phyloP scores from a whole-genome alignment of 805 yeast genomes.

The Kodamaea jinghongensis region DNA sequence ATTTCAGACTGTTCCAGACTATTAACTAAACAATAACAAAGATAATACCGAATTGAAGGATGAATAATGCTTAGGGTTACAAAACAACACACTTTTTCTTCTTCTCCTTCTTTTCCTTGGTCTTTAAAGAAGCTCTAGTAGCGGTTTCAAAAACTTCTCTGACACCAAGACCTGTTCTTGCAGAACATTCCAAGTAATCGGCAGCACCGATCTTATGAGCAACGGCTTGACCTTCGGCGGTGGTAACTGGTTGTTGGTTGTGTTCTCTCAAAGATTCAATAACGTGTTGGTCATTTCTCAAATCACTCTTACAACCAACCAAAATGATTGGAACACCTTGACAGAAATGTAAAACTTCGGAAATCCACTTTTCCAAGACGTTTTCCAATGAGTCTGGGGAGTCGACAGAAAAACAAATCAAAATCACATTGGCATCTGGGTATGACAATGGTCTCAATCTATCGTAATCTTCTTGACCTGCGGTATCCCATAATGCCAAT shows the following conservation, averaged over 20 bases:
- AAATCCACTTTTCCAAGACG: conserved; percentile 41
- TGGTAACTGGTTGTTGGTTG: conserved; percentile 23
- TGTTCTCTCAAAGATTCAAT: conserved; percentile 25
- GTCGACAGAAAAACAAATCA: conserved; percentile 38
- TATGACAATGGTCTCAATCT: conserved; percentile 42
- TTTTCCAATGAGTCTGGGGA: conserved; percentile 32
- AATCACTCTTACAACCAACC: conserved; percentile 38
- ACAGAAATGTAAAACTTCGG: conserved; percentile 39
- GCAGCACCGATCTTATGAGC: conserved; percentile 29
- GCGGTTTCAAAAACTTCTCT: conserved; percentile 30
- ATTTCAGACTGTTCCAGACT: no score
- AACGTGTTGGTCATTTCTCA: conserved; percentile 27
- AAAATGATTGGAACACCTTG: conserved; percentile 33
- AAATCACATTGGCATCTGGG: conserved; percentile 36
- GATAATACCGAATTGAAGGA: no score
- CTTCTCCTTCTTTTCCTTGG: conserved; percentile 29
- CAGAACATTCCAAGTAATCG: conserved; percentile 37
- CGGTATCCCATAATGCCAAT: conserved; percentile 43
- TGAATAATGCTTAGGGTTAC: conserved; percentile 11
- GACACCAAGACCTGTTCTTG: conserved; percentile 32
- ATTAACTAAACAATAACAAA: no score
- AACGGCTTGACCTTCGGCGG: conserved; percentile 25
- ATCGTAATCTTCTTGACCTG: conserved; percentile 94
- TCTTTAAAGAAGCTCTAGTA: conserved; percentile 29
- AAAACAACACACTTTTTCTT: conserved; percentile 30